Evolutionary conservation across 352 stramenopile species (phyloP).

Genomic region (Globisporangium rhizosaccharum): DNA sequence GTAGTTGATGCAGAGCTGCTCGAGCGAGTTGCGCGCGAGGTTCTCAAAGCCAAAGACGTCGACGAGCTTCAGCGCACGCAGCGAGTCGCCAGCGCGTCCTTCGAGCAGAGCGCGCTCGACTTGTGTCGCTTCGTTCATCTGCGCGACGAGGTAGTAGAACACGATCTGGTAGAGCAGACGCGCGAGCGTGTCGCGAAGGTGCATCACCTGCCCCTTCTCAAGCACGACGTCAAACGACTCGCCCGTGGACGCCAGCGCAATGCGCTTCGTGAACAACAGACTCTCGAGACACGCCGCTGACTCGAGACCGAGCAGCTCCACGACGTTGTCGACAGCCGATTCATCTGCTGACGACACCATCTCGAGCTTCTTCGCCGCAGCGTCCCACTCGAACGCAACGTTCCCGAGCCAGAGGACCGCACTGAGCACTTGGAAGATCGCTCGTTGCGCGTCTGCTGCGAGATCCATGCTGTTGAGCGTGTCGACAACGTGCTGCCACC

Average conservation of each 20-base stretch:
- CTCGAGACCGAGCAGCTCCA: constrained; percentile 27
- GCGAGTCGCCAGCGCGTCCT: background rate
- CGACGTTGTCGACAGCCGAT: constrained; percentile 19
- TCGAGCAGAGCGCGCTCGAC: constrained; percentile 7
- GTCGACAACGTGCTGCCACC: constrained; percentile 53
- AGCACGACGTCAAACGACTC: constrained; percentile 51
- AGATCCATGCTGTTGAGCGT: constrained; percentile 42
- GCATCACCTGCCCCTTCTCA: constrained; percentile 36
- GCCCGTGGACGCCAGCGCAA: constrained; percentile 36
- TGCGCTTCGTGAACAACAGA: constrained; percentile 46
- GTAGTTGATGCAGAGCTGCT: constrained; percentile 82
- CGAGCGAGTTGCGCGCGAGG: constrained; percentile 58
- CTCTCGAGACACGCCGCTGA: constrained; percentile 22
- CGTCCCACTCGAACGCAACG: constrained; percentile 35
- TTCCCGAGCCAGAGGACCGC: constrained; percentile 74
- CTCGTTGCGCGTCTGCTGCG: constrained; percentile 28
- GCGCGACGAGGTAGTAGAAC: constrained; percentile 38
- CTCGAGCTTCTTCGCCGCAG: constrained; percentile 18
- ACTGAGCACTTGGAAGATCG: constrained; percentile 58
- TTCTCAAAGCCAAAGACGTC: constrained; percentile 79
- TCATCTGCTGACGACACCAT: constrained; percentile 18
- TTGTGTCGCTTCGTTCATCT: constrained; percentile 44
- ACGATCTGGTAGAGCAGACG: constrained; percentile 51
- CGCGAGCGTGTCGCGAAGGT: constrained; percentile 50
- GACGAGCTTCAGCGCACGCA: constrained; percentile 41